phyloP scores from a whole-genome alignment of 1,284 basidiomycete species.

The Melanopsichium pennsylvanicum region DNA sequence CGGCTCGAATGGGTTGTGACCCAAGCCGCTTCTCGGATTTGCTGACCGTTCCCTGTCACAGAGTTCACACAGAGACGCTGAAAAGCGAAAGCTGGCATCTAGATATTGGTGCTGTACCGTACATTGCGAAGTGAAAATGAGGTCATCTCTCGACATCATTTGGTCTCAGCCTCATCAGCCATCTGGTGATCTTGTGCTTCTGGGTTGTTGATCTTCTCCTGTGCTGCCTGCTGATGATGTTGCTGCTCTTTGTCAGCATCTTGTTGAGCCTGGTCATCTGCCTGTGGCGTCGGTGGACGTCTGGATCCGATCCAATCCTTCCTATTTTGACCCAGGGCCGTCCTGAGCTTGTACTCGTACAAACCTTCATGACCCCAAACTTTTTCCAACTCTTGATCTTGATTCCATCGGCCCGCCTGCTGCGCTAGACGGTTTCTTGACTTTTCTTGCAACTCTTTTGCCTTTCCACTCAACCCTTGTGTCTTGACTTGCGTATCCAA shows the following conservation, averaged over 20 bases:
- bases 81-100: too few species aligned
- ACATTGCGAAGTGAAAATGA: too few species aligned
- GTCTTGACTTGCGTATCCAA: conserved; percentile 5
- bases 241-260: neutral
- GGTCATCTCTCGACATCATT: neutral
- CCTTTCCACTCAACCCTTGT: conserved; percentile 1
- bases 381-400: conserved; percentile 23
- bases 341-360: conserved; percentile 42
- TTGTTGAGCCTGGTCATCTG: conserved; percentile 1
- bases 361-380: conserved; percentile 38
- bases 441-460: conserved; percentile 8
- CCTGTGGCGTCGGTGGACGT: conserved; percentile 16
- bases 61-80: too few species aligned
- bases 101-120: too few species aligned
- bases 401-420: conserved; percentile 12
- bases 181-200: neutral
- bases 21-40: too few species aligned
- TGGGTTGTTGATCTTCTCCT: neutral
- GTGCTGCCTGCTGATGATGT: conserved; percentile 1
- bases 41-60: too few species aligned
- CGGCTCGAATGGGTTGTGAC: too few species aligned
- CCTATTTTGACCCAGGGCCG: conserved; percentile 19
- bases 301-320: conserved; percentile 31
- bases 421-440: conserved; percentile 10
- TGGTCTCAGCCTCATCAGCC: conserved; percentile 4